Conservation (phyloP, 2,329 filamentous ascomycete genomes). For the Colletotrichum camelliae region DNA sequence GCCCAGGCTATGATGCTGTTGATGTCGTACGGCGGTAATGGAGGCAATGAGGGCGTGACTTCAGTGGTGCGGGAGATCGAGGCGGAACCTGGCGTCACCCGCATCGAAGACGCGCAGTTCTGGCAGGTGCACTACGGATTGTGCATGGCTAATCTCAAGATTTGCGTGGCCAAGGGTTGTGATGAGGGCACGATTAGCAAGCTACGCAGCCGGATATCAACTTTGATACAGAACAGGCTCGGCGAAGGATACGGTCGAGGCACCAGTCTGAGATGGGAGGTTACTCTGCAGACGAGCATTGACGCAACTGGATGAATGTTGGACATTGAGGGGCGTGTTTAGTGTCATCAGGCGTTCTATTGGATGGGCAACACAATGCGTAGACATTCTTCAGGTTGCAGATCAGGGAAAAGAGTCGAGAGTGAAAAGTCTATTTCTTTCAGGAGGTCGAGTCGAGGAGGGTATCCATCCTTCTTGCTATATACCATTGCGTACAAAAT, state of each 20-base stretch:
- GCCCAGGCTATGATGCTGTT: slow-evolving; percentile 92
- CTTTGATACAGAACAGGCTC: slow-evolving; percentile 82
- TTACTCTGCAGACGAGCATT: slow-evolving; percentile 78
- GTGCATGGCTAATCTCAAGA: slow-evolving; percentile 92
- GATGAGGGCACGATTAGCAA: slow-evolving; percentile 76
- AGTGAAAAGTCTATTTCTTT: slow-evolving; percentile 8
- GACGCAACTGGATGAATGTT: slow-evolving; percentile 28
- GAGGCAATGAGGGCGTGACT: slow-evolving; percentile 57
- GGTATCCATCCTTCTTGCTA: slow-evolving; percentile 32
- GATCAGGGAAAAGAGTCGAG: neutral
- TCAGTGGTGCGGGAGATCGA: slow-evolving; percentile 87
- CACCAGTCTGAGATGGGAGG: slow-evolving; percentile 86
- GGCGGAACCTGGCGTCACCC: slow-evolving; percentile 75
- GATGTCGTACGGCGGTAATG: slow-evolving; percentile 75
- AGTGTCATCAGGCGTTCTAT: neutral
- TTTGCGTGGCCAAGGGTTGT: slow-evolving; percentile 68
- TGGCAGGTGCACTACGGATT: slow-evolving; percentile 99
- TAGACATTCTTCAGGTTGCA: neutral
- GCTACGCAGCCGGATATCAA: slow-evolving; percentile 76
- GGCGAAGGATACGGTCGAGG: slow-evolving; percentile 87
- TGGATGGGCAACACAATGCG: neutral
- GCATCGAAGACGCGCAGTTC: slow-evolving; percentile 89
- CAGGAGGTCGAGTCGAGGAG: slow-evolving; percentile 28
- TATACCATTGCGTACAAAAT: slow-evolving; percentile 13
- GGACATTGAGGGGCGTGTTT: neutral